A percentile compares a stretch with the other conserved stretches of the same genome.
Evolutionary conservation across 2,329 filamentous ascomycete genomes (phyloP).

Genomic region (Colletotrichum phormii): DNA sequence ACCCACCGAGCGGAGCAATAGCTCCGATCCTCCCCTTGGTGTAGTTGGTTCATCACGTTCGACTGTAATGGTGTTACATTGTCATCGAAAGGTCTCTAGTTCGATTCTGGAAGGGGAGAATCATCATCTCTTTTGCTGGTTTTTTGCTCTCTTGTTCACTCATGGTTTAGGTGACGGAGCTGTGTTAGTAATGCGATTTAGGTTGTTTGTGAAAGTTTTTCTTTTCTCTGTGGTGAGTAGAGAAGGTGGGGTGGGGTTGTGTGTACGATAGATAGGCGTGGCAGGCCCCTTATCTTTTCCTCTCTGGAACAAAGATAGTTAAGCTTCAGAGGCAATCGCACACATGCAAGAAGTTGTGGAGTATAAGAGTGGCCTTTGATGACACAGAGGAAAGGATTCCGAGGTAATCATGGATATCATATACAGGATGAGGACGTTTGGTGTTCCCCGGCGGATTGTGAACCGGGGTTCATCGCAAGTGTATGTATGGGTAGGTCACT

Average conservation of each 20-base stretch:
- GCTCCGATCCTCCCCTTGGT: too few relatives aligned
- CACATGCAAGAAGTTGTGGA: too few relatives aligned
- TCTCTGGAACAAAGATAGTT: too few relatives aligned
- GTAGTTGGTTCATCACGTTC: conserved; percentile 21
- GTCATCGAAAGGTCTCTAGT: conserved; percentile 23
- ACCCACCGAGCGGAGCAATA: not conserved
- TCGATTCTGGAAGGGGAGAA: conserved; percentile 21
- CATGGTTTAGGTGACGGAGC: not conserved
- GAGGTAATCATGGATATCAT: too few relatives aligned
- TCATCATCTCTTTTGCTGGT: not conserved
- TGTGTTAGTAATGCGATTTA: not conserved
- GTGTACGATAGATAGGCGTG: too few relatives aligned
- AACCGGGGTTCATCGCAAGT: not conserved
- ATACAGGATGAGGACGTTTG: not conserved
- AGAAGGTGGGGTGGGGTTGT: too few relatives aligned
- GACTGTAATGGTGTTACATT: conserved; percentile 25
- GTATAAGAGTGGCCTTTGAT: too few relatives aligned
- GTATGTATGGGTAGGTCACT: not conserved
- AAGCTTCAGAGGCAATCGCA: too few relatives aligned
- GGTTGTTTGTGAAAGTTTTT: too few relatives aligned
- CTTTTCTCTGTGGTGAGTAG: too few relatives aligned
- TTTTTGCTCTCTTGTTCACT: not conserved
- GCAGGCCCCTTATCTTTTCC: too few relatives aligned
- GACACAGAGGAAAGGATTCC: too few relatives aligned
- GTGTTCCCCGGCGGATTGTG: not conserved